Percentiles rank a stretch among this genome's conserved stretches.
These are phyloP conservation scores for Fusarium sp. DNA, from an alignment of 2,329 filamentous ascomycete genomes.

Conservation along the genomic window DNA sequence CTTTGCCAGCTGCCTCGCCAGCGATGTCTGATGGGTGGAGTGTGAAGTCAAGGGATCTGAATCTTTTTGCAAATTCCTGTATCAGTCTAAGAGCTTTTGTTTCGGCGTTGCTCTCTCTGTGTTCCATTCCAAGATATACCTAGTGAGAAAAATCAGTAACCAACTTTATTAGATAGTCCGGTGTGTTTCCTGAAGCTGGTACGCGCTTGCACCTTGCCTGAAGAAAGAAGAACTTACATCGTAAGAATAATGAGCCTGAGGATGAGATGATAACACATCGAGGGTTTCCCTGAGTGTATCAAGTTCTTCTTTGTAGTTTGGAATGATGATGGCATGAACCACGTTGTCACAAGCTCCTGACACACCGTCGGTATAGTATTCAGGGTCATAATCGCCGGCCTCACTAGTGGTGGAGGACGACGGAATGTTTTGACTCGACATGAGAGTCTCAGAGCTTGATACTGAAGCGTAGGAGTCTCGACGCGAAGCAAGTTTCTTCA, in stretches of 20 bases:
- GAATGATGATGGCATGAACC: constrained; percentile 76
- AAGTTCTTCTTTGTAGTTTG: constrained; percentile 80
- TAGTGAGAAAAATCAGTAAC: constrained; percentile 49
- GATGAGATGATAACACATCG: constrained; percentile 75
- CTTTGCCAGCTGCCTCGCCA: constrained; percentile 78
- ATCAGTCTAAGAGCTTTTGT: constrained; percentile 72
- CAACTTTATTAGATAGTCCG: not conserved
- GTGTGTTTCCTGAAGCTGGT: not conserved
- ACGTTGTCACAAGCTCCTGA: constrained; percentile 58
- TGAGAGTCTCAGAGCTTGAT: constrained; percentile 68
- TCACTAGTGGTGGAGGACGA: constrained; percentile 64
- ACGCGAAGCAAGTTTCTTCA: constrained; percentile 61
- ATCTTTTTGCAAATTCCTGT: constrained; percentile 73
- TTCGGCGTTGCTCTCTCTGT: constrained; percentile 71
- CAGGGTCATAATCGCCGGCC: constrained; percentile 63
- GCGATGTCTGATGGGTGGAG: constrained; percentile 74
- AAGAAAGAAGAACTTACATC: constrained; percentile 69
- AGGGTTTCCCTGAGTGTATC: constrained; percentile 77
- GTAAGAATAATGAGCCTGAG: constrained; percentile 72
- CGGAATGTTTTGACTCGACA: constrained; percentile 57
- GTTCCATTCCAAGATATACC: constrained; percentile 80
- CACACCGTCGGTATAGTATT: constrained; percentile 60
- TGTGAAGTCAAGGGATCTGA: constrained; percentile 75
- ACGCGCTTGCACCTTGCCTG: no score
- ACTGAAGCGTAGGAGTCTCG: constrained; percentile 67